phyloP scores from a whole-genome alignment of 2,329 filamentous ascomycete species.

The Aspergillus hiratsukae region DNA sequence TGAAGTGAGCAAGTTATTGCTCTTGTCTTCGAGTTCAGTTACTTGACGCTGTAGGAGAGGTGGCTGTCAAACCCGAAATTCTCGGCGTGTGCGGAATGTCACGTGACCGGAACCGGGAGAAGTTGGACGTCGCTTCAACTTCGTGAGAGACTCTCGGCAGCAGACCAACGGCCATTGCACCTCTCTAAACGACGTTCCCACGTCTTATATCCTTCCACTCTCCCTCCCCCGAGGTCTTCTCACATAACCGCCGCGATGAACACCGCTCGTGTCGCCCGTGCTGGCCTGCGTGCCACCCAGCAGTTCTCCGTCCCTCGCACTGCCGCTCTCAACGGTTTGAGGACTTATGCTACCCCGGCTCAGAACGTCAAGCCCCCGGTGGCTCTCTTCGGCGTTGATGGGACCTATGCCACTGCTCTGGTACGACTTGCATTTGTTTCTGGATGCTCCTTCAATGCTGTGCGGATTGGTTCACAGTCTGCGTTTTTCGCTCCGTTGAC shows the following conservation, averaged over 20 bases:
- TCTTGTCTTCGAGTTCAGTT: background rate
- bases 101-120: constrained; percentile 25
- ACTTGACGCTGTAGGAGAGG: background rate
- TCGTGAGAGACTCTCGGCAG: constrained; percentile 9
- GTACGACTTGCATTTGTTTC: constrained; percentile 50
- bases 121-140: constrained; percentile 21
- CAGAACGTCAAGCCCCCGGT: constrained; percentile 77
- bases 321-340: constrained; percentile 47
- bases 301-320: constrained; percentile 39
- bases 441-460: background rate
- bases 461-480: background rate
- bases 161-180: constrained; percentile 12
- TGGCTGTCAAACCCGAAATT: constrained; percentile 14
- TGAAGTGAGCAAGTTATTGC: background rate
- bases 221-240: constrained; percentile 20
- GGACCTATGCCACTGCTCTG: constrained; percentile 97
- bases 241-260: constrained; percentile 44
- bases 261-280: constrained; percentile 53
- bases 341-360: constrained; percentile 69
- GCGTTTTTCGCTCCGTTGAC: constrained; percentile 10
- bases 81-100: constrained; percentile 24
- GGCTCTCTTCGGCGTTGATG: constrained; percentile 90
- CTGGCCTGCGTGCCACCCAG: constrained; percentile 52
- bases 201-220: constrained; percentile 20
- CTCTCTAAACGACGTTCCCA: constrained; percentile 23